Base-by-base conservation (phyloP, 2,329 filamentous ascomycete species). In the Madurella fahalii region DNA sequence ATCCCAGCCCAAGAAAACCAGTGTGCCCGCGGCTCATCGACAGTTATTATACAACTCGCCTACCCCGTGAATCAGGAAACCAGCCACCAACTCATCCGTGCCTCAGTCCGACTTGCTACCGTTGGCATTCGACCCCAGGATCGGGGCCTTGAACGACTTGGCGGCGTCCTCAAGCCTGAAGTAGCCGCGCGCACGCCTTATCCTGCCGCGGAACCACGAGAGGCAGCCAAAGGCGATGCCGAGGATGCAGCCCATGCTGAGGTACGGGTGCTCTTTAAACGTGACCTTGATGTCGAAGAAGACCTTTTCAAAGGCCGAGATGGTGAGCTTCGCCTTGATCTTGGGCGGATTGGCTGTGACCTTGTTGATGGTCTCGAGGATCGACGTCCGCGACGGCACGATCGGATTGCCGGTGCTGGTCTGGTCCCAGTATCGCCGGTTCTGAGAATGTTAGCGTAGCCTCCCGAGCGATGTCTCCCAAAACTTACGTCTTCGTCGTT, bases 401-500 rank as follows among this genome's bases (percentile, higher is more conserved):
- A 99, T 97, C 59, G 87, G 83, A 71, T 94, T 93, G 61, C 92
- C 93, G 2, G 90, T 94, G 58, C 87, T 86, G 45, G 92, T 96
- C 32, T 80, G 84, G 68, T 99, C 94, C 94, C 94, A 99, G 75
- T 95, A 99, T 61, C 88, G 85, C 64, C 89, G 91, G 74, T 90
- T 91, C 90, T 95, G 66, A 56, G 30, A n/a, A 18, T 17, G 8
- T 47, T 47, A 48, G 50, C 67, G 79, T 63, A 78, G 71, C 65
- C 58, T 58, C 56, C 47, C 50, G 50, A 16, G 51, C 48, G 25
- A 9, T 20, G 16, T 9, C 37, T 32, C n/a, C 18, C 16, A 25
- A 20, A 56, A 79, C 89, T 87, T 77, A 95, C 91, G 71, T 95
- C 91, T 77, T 97, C 90, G 65, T 99, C 94, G 63, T 96, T 96